phyloP scores from a whole-genome alignment of 495 filamentous ascomycete species.

The Tuber borchii region DNA sequence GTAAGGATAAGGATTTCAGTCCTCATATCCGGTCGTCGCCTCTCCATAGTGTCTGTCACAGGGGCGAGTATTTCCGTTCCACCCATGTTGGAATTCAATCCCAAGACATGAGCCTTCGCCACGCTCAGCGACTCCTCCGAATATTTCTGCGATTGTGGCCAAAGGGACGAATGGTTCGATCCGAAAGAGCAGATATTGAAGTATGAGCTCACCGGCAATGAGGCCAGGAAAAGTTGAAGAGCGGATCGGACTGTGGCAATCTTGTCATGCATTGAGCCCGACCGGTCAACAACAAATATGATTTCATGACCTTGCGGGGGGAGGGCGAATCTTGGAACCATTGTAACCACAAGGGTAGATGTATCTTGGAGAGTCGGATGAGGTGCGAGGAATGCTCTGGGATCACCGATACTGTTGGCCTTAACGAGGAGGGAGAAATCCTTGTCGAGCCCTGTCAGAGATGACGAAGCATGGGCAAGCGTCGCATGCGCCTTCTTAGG shows the following conservation, averaged over 20 bases:
- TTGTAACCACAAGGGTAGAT: constrained; percentile 48
- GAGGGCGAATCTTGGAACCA: constrained; percentile 61
- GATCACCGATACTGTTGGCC: constrained; percentile 18
- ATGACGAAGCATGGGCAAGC: constrained; percentile 48
- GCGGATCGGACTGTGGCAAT: constrained; percentile 55
- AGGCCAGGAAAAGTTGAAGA: constrained; percentile 61
- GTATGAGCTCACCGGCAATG: constrained; percentile 57
- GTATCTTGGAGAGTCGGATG: constrained; percentile 17
- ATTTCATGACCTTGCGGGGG: constrained; percentile 53
- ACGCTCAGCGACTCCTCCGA: constrained; percentile 48
- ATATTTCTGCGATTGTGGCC: constrained; percentile 54
- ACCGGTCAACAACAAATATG: constrained; percentile 64
- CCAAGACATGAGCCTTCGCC: constrained; percentile 50
- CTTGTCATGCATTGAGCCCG: constrained; percentile 57
- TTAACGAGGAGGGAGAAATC: constrained; percentile 53
- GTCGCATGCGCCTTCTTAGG: constrained; percentile 57
- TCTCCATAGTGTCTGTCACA: constrained; percentile 45
- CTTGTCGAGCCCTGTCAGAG: constrained; percentile 45
- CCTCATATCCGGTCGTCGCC: constrained; percentile 42
- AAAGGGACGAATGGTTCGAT: constrained; percentile 51
- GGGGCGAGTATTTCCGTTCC: constrained; percentile 62
- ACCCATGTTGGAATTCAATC: constrained; percentile 53
- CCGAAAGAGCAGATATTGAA: constrained; percentile 77
- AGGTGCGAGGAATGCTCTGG: constrained; percentile 28
- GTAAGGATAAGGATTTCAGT: constrained; percentile 63